Percentiles rank a stretch among this genome's conserved stretches.
These are phyloP conservation scores for Nicotiana otophora DNA, from an alignment of 257 asterid genomes.

Conservation along the genomic window DNA sequence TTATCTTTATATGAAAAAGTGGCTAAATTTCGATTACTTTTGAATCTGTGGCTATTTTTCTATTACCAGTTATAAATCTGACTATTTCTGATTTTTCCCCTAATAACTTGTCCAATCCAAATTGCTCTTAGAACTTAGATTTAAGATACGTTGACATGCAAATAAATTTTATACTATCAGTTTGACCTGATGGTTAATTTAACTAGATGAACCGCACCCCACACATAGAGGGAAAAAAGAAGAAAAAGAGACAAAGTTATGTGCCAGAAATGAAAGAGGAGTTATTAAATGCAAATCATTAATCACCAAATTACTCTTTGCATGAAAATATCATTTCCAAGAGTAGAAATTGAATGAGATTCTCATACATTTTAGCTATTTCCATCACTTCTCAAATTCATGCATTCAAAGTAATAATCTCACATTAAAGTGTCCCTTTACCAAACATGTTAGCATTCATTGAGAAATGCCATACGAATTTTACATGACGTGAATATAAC, in stretches of 20 bases:
- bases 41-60: no score
- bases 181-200: no score
- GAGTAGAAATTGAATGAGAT: not conserved
- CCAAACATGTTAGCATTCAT: not conserved
- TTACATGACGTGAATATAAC: not conserved
- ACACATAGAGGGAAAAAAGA: no score
- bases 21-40: no score
- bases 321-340: not conserved
- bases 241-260: no score
- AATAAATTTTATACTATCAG: no score
- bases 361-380: not conserved
- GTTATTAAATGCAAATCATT: constrained; percentile 3
- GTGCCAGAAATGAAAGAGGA: not conserved
- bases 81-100: no score
- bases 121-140: not conserved
- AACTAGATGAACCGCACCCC: no score
- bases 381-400: not conserved
- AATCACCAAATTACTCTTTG: not conserved
- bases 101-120: not conserved
- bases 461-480: not conserved
- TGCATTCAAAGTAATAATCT: not conserved
- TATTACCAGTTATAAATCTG: no score
- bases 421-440: not conserved
- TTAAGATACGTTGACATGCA: no score
- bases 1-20: no score